Evolutionary conservation across 73 alveolate genomes (phyloP), one percentile per base, ranked within the genome.

Genomic region (Paramecium sexaurelia): DNA sequence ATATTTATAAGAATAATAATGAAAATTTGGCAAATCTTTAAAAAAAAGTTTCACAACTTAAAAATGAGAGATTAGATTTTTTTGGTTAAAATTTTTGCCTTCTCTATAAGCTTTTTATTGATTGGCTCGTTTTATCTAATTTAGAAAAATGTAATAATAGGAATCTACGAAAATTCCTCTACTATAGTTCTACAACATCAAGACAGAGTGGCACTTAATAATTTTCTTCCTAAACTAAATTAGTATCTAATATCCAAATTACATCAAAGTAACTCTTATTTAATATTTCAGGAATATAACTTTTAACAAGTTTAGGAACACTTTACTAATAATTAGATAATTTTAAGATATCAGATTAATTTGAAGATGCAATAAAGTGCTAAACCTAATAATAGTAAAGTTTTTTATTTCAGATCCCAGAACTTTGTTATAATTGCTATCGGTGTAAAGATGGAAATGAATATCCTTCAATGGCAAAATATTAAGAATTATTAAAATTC

Each of bases 11-110:
- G 26, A 61, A 2, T 15, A 61, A 29, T 29, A 2, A 61, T 61
- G 47, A 61, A 7, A 1, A 26, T 61, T 61, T 61, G 47, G 19
- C 13, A 61, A 61, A 9, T 15, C 4, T 7, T 61, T 9, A 61
- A 15, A 29, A 61, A 32, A 32, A 24, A 24, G 20, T 61, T 61
- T 61, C 39, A 32, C 6, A 61, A 61, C 24, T 20, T 61, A 26
- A 61, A 29, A 61, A 61, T 61, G 83, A 61, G 83, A 61, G 43
- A 61, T 27, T 61, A 61, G 43, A 61, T 61, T 11, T 61, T 19
- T 2, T 29, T 61, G 8, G 26, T 61, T 5, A 61, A 61, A 26
- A 61, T 61, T 4, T 10, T 5, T 61, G 83, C 83, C 3, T 61
- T 61, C 26, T 61, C 19, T 11, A 9, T 61, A 8, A 32, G 83